Percentiles rank a stretch among this genome's conserved stretches.
These are phyloP conservation scores for Saturnispora ahearnii DNA, from an alignment of 805 yeast genomes.

Conservation along the genomic window DNA sequence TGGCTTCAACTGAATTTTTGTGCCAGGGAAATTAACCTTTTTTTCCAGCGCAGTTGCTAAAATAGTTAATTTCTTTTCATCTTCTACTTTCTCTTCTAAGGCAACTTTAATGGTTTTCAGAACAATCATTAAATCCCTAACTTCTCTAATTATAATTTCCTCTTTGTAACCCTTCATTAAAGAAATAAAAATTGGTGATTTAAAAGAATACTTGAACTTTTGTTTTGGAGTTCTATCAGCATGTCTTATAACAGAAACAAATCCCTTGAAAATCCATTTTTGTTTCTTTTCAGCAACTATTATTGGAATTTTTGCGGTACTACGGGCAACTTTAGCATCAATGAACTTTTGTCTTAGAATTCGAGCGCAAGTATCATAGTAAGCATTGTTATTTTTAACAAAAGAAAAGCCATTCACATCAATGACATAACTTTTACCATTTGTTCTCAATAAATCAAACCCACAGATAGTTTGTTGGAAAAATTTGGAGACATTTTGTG, in stretches of 20 bases:
- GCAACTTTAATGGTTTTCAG: conserved; percentile 79
- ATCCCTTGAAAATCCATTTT: conserved; percentile 94
- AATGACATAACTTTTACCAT: conserved; percentile 83
- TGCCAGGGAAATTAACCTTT: conserved; percentile 87
- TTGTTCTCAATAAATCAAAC: conserved; percentile 83
- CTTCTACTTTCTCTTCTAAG: conserved; percentile 70
- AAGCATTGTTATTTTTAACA: conserved; percentile 82
- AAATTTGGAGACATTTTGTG: conserved; percentile 59
- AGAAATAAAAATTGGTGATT: conserved; percentile 76
- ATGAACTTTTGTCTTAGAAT: conserved; percentile 69
- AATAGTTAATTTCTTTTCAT: conserved; percentile 63
- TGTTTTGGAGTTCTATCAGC: conserved; percentile 99
- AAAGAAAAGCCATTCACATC: conserved; percentile 98
- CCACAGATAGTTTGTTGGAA: conserved; percentile 96
- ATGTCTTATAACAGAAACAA: conserved; percentile 86
- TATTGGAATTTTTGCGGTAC: conserved; percentile 29
- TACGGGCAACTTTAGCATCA: conserved; percentile 46
- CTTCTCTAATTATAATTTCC: conserved; percentile 90
- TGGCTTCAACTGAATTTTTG: conserved; percentile 93
- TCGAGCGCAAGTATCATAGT: conserved; percentile 75
- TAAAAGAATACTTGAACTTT: conserved; percentile 91
- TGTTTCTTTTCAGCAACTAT: conserved; percentile 55
- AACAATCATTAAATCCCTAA: conserved; percentile 76
- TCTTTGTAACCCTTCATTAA: conserved; percentile 89
- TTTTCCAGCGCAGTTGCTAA: conserved; percentile 78